Evolutionary conservation across 352 stramenopile species (phyloP), one percentile per base, ranked within the genome.

Genomic region (Phytopythium helicoides): DNA sequence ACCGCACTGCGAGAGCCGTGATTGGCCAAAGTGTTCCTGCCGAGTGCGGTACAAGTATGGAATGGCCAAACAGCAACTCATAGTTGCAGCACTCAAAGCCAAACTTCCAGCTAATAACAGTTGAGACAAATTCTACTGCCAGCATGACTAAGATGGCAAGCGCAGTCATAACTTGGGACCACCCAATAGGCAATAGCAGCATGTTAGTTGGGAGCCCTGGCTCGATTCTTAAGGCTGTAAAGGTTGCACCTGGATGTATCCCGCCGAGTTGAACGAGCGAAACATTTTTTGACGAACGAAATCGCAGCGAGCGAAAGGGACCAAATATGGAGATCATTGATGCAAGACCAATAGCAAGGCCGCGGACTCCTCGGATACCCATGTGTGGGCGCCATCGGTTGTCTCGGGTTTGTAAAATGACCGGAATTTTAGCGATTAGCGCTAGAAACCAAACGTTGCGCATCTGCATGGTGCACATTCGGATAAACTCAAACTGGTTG

Each of bases 371-470:
- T n/a, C 39, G 47, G 6, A 71, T 47, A 1, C 65, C 65, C 10
- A 73, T 40, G 23, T 53, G 53, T 14, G 47, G 33, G n/a, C 28
- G 53, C 55, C 22, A 58, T 38, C 47, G 66, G 52, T 46, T 52
- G 25, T 62, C 35, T n/a, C 47, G 53, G 5, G 58, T 66, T 36
- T 59, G 54, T 4, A 60, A 33, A 15, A 62, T 35, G 28, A 76
- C 26, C 4, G 54, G 19, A 4, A 61, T 8, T 42, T 62, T 76
- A 22, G 60, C 55, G 7, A 76, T 39, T 12, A 81, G 46, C 47
- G 68, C 68, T 16, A 84, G 22, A 18, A 71, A 28, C 71, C 68
- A 84, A 6, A 79, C 66, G 9, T 60, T 60, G 11, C 73, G 73
- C 68, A 84, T 81, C 25, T 81, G 68, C 8, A 80, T 49, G 0